These are phyloP conservation scores for California macrophylla DNA, from an alignment of 441 rosid genomes.

Conservation along the genomic window DNA sequence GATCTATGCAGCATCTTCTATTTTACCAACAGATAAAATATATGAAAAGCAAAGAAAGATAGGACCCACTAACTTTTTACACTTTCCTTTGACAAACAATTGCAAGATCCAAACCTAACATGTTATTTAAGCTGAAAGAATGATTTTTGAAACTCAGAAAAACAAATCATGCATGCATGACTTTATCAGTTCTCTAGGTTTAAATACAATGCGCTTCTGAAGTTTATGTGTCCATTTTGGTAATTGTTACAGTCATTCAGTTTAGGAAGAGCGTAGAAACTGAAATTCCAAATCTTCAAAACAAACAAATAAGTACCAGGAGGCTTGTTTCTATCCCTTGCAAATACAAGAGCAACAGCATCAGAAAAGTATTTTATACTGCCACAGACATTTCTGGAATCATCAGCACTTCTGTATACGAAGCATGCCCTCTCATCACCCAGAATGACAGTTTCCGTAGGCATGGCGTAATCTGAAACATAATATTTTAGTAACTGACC, in stretches of 20 bases:
- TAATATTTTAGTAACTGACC: conserved; percentile 7
- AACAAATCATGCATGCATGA: background rate
- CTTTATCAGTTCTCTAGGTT: background rate
- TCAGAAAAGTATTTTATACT: conserved; percentile 8
- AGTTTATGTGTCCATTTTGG: background rate
- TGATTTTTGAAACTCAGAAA: background rate
- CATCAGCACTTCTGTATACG: conserved; percentile 32
- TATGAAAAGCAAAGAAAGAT: background rate
- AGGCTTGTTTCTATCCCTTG: conserved; percentile 50
- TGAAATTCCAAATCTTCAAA: conserved; percentile 9
- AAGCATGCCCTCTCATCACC: conserved; percentile 50
- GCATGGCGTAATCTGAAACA: conserved; percentile 53
- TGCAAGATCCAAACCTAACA: no score
- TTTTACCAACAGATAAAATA: background rate
- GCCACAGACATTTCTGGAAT: conserved; percentile 20
- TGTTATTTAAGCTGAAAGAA: no score
- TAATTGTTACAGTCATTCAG: conserved; percentile 6
- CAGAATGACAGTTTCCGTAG: conserved; percentile 54
- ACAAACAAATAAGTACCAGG: conserved; percentile 33
- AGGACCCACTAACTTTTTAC: background rate
- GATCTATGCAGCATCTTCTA: background rate
- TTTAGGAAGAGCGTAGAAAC: background rate
- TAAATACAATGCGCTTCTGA: background rate
- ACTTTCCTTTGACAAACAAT: background rate
- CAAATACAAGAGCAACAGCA: conserved; percentile 55